Base-by-base conservation (phyloP, 495 filamentous ascomycete genomes). In the Poronia punctata region DNA sequence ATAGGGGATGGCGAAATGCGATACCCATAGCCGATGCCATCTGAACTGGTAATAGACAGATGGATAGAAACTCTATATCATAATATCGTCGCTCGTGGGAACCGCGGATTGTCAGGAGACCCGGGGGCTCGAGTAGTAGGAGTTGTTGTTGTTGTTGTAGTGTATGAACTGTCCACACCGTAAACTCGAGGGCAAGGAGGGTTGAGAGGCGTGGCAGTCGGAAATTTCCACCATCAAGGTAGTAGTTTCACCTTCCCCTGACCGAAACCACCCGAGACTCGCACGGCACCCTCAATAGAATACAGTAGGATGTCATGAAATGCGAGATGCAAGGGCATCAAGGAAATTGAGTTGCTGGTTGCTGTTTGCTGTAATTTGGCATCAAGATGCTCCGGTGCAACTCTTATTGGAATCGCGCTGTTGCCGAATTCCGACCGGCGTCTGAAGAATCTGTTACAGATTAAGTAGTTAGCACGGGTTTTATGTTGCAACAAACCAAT, bases 361-460 rank as follows among this genome's bases (percentile, higher is more conserved):
- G 8, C 8, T 10, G 33, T 25, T 12, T 24, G n/a, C 21, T 6
- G n/a, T 44, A 21, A 15, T 32, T 19, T 24, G 10, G 18, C 14
- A 9, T 22, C 34, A 33, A 6, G 4, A 26, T 8, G 24, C 21
- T 15, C 17, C 3, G 25, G 14, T 10, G 14, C 18, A 35, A 16
- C 48, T n/a, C n/a, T 53, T 39, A 58, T 36, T 58, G 55, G 40
- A 50, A 58, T 17, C 55, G 52, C 20, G 52, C 29, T 38, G 44
- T 45, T n/a, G 49, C 54, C 9, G 54, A 49, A 40, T 49, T 58
- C 18, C 55, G 55, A 26, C 55, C 55, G 18, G 55, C 52, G 20
- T 61, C 55, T 30, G 57, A 62, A 15, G 52, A 59, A 41, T 64
- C 61, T 67, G 27, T 46, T n/a, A n/a, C 15, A 31, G 21, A 26